Evolutionary conservation across 768 basidiomycete species (phyloP), one percentile per base, ranked within the genome.

Genomic region (Lentinula edodes): DNA sequence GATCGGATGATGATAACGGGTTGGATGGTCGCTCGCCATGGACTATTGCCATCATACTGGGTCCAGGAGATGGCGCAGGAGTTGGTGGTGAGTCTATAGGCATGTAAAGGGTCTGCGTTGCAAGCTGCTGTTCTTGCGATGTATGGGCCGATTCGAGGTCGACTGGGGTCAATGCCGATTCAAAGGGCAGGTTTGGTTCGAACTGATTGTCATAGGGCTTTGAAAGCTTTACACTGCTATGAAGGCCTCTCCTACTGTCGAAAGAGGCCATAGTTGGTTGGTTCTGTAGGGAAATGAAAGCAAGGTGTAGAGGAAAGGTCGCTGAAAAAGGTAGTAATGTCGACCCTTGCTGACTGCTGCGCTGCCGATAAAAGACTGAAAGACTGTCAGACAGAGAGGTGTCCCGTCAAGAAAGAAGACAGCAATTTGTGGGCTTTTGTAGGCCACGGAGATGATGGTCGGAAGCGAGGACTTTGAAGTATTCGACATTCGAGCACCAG

Each of bases 1-100:
- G 46, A 48, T 48, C 20, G 61, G 63, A 28, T 28, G 38, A 54
- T n/a, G 39, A 62, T 46, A 63, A 63, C 67, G 66, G 64, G 58
- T 52, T 63, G 54, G 63, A 67, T 71, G 54, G 61, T 58, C 23
- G 68, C 70, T 20, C 53, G 35, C 53, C 10, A 18, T 61, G 18
- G 20, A 61, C 62, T 28, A 56, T 28, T 28, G 55, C 23, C 55
- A 56, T 56, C 36, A 59, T 48, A 51, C 38, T 50, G 15, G 77
- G 77, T 56, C 79, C 75, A 28, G 85, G 85, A 3, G 85, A 86
- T 1, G 85, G 84, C 23, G 83, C 85, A 13, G 85, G 85, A 0
- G 85, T 87, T 3, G 85, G 85, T 0, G 84, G 85, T 1, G 83
- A 82, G 34, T 76, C 73, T 32, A 83, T 75, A 45, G 85, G 83